Conservation (phyloP, 805 yeast species). For the Sugiyamaella smithiae region DNA sequence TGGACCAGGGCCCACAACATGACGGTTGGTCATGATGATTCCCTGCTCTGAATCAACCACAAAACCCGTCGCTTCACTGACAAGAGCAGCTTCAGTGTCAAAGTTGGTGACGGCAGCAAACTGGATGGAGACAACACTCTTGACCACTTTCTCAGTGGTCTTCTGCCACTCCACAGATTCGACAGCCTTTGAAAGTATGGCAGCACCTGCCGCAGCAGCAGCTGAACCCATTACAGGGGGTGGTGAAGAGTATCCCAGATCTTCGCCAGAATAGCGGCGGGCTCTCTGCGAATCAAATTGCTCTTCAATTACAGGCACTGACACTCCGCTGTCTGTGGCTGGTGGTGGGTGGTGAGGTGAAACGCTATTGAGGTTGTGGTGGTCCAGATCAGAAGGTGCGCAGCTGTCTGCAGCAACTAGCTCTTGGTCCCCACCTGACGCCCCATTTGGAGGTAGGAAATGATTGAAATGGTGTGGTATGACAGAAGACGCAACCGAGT, state of each 20-base stretch:
- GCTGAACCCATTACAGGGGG: neutral
- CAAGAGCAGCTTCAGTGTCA: slow-evolving; percentile 78
- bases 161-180: slow-evolving; percentile 59
- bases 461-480: neutral
- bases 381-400: neutral
- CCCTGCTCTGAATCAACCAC: slow-evolving; percentile 83
- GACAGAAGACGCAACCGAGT: no score
- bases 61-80: slow-evolving; percentile 89
- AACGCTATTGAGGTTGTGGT: neutral
- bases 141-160: slow-evolving; percentile 77
- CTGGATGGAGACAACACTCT: slow-evolving; percentile 84
- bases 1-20: slow-evolving; percentile 95
- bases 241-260: neutral
- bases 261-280: neutral
- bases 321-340: neutral
- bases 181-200: neutral
- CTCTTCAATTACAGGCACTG: neutral
- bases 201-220: neutral
- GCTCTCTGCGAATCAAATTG: neutral
- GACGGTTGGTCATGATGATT: slow-evolving; percentile 85
- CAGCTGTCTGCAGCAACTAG: neutral
- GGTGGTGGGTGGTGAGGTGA: neutral
- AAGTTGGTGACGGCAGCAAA: slow-evolving; percentile 83
- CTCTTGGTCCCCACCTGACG: neutral
- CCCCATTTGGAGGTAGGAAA: neutral